Evolutionary conservation across 1,284 basidiomycete species (phyloP), one percentile per base, ranked within the genome.

Genomic region (Rhodotorula sp.): DNA sequence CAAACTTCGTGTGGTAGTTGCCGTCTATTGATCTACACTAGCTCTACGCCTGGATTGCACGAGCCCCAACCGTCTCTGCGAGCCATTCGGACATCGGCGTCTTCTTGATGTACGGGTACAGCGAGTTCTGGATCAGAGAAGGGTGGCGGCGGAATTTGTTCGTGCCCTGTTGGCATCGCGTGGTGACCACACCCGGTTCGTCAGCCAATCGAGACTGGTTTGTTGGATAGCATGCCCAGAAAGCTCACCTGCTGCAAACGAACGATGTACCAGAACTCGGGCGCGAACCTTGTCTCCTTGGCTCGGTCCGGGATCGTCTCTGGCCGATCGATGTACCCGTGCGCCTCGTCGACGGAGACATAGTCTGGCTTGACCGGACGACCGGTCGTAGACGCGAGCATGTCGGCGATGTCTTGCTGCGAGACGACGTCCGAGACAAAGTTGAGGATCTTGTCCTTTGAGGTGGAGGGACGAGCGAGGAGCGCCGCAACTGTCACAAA

Each of bases 371-470:
- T 23, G 47, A 50, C 60, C 10, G 48, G 48, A 18, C 31, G 8
- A 14, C 60, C 60, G 10, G 48, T n/a, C 2, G 31, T 16, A 1
- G 48, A 49, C 31, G 31, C 18, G 48, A 61, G 47, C 28, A 61
- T 28, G 48, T 61, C 60, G 48, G 60, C 60, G 8, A 61, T 61
- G 12, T 61, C 31, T 34, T 61, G 60, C 60, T 61, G 60, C 12
- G 21, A 50, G 31, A 61, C 18, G 31, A 50, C 19, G 28, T 61
- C 60, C 19, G 60, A 61, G 47, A 61, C 48, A 19, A 61, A 31
- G 60, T 50, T 61, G 48, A 61, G 48, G 47, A 23, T 14, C 19
- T 19, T 14, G 48, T 61, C 45, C 12, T 8, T 3, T 5, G 60
- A 61, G 47, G 18, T 12, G 12, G 60, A 50, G 21, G 60, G 60